Conservation (phyloP, 169 alveolate genomes). For the Theileria parva region DNA sequence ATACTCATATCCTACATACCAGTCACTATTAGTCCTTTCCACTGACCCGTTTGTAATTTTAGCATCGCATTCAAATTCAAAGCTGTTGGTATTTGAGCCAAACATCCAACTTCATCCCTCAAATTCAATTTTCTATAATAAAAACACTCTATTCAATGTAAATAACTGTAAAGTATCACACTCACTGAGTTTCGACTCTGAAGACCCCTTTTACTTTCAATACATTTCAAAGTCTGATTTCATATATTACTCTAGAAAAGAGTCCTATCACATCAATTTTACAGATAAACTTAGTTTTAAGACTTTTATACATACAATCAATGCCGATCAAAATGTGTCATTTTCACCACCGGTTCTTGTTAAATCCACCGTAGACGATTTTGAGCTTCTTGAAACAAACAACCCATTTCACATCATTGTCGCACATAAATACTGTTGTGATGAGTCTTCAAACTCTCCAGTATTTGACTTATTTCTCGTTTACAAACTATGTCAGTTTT, state of each 20-base stretch:
- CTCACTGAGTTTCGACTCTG: not conserved
- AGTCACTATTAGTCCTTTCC: slow-evolving; percentile 29
- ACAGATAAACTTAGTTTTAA: not conserved
- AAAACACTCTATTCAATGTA: not conserved
- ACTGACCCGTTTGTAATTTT: slow-evolving; percentile 30
- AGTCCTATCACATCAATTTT: not conserved
- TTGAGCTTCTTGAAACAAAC: not conserved
- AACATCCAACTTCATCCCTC: not conserved
- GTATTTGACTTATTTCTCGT: not conserved
- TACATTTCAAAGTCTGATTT: not conserved
- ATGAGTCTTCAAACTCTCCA: not conserved
- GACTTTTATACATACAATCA: not conserved
- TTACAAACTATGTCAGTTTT: not conserved
- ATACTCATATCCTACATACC: slow-evolving; percentile 17
- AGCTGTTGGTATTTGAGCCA: not conserved
- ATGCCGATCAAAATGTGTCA: not conserved
- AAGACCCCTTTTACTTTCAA: not conserved
- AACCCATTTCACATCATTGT: not conserved
- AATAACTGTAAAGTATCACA: not conserved
- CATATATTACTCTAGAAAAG: slow-evolving; percentile 3
- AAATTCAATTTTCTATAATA: not conserved
- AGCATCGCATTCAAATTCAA: not conserved
- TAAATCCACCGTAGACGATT: not conserved
- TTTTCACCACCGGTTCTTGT: not conserved
- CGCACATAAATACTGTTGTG: not conserved